phyloP scores from a whole-genome alignment of 2,329 filamentous ascomycete genomes.

The Hypocreales sp. region DNA sequence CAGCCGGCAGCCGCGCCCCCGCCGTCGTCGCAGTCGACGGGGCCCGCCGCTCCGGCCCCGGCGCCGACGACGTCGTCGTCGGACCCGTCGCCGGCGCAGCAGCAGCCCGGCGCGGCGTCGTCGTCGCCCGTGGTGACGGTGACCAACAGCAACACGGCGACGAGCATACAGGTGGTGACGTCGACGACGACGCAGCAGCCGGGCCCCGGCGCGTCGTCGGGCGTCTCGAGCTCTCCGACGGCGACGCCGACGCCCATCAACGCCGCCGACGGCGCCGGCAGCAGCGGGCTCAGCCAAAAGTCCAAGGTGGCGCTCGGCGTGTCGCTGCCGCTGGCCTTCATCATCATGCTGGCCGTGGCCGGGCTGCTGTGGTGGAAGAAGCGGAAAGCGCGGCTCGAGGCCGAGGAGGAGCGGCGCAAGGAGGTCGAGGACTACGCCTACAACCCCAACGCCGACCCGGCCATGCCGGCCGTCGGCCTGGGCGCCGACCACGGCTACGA shows the following conservation, averaged over 20 bases:
- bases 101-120: neutral
- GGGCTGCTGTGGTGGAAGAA: constrained; percentile 78
- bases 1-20: neutral
- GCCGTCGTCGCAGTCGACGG: neutral
- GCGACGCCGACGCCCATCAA: constrained; percentile 14
- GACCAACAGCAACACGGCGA: constrained; percentile 6
- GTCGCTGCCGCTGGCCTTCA: constrained; percentile 79
- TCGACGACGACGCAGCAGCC: constrained; percentile 8
- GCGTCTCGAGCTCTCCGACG: constrained; percentile 11
- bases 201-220: constrained; percentile 4
- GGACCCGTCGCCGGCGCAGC: constrained; percentile 2
- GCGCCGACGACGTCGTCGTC: constrained; percentile 4
- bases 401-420: constrained; percentile 79
- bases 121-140: constrained; percentile 10
- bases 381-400: constrained; percentile 70
- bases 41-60: neutral
- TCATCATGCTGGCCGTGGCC: constrained; percentile 63
- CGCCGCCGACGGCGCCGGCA: constrained; percentile 9
- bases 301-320: constrained; percentile 85
- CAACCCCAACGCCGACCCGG: constrained; percentile 93
- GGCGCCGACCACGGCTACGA: constrained; percentile 43
- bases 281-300: constrained; percentile 37
- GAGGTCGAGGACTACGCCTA: constrained; percentile 96
- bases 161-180: constrained; percentile 11
- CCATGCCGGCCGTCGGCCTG: constrained; percentile 38